Evolutionary conservation across 768 basidiomycete genomes (phyloP).

Genomic region (Serendipita sp.): DNA sequence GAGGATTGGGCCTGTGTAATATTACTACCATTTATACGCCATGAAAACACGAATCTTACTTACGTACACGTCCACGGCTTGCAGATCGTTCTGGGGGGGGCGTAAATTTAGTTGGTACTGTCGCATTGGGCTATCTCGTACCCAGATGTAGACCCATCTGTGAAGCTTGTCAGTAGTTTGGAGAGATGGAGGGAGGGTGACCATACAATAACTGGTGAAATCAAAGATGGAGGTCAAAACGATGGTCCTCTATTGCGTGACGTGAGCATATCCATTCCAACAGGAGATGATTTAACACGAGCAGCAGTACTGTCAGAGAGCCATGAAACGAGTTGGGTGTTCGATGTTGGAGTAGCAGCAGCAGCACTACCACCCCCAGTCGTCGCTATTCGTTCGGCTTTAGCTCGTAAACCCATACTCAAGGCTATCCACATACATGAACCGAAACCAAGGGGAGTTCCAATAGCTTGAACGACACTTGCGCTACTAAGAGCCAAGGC

Average conservation of each 20-base stretch:
- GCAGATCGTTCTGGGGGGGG: neutral
- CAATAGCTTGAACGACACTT: neutral
- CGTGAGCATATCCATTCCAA: neutral
- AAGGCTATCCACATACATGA: neutral
- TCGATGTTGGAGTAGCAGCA: slow-evolving; percentile 6
- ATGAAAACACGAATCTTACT: neutral
- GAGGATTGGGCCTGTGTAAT: slow-evolving; percentile 1
- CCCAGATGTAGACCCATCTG: slow-evolving; percentile 1
- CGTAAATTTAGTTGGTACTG: neutral
- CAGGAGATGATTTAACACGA: neutral
- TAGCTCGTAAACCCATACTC: neutral
- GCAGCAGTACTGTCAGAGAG: slow-evolving; percentile 7
- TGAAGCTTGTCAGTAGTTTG: neutral
- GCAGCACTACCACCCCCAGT: slow-evolving; percentile 6
- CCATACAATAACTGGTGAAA: slow-evolving; percentile 2
- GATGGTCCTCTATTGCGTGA: neutral
- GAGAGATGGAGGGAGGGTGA: neutral
- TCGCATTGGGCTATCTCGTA: neutral
- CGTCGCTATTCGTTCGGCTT: neutral
- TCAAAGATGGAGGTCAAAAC: slow-evolving; percentile 5
- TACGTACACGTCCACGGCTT: slow-evolving; percentile 8
- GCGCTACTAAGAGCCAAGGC: too few species aligned
- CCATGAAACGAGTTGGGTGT: slow-evolving; percentile 6
- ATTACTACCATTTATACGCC: neutral
- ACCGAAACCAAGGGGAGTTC: slow-evolving; percentile 5